These are phyloP conservation scores for Oenanthe javanica DNA, from an alignment of 140 eudicot species.

Conservation along the genomic window DNA sequence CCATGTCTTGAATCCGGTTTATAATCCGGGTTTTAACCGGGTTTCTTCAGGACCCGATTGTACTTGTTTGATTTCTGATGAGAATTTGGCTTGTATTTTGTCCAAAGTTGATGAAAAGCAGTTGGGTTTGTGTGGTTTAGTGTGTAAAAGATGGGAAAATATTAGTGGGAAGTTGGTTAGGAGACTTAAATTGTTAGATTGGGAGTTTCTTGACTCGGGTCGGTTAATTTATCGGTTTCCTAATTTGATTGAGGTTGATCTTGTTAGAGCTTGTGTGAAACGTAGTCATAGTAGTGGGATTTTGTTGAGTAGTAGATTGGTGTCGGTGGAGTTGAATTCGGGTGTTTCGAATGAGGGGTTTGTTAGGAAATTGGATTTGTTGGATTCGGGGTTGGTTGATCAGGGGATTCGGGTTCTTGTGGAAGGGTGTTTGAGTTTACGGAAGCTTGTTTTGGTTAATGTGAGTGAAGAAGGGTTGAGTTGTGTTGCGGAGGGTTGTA, in stretches of 20 bases:
- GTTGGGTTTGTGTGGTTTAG: constrained; percentile 39
- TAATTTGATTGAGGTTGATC: constrained; percentile 50
- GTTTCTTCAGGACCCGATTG: constrained; percentile 29
- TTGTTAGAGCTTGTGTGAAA: constrained; percentile 55
- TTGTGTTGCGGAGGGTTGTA: constrained; percentile 53
- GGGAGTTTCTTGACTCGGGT: constrained; percentile 91
- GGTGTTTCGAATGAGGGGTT: constrained; percentile 22
- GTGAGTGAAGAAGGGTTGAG: constrained; percentile 52
- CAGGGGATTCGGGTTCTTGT: constrained; percentile 56
- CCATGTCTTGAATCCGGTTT: constrained; percentile 26
- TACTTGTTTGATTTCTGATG: constrained; percentile 48
- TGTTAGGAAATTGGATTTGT: constrained; percentile 40
- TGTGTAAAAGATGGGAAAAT: constrained; percentile 64
- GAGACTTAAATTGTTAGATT: constrained; percentile 51
- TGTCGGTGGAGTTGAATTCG: constrained; percentile 46
- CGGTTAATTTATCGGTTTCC: constrained; percentile 63
- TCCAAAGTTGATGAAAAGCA: constrained; percentile 47
- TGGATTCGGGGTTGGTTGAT: constrained; percentile 43
- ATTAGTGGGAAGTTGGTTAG: constrained; percentile 49
- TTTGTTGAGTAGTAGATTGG: constrained; percentile 45
- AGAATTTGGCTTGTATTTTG: constrained; percentile 36
- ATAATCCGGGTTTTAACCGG: not conserved
- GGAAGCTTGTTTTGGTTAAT: constrained; percentile 47
- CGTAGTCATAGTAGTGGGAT: constrained; percentile 39
- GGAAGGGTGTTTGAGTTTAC: constrained; percentile 61